A percentile compares a stretch with the other conserved stretches of the same genome.
Conservation (phyloP, 2,329 filamentous ascomycete genomes). For the Exophiala viscosa region DNA sequence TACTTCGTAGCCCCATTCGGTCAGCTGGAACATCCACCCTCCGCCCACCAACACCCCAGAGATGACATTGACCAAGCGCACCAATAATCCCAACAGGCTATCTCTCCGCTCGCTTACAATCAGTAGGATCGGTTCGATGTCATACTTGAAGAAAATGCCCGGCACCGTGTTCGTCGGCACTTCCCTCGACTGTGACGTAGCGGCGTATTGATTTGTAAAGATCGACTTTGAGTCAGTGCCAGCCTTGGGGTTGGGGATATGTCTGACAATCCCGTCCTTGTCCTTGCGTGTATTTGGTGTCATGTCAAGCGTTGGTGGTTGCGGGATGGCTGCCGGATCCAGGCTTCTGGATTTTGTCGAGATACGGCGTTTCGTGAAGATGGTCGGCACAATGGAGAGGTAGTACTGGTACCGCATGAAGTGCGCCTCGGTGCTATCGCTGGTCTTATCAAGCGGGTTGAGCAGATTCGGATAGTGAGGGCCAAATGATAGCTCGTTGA, state of each 20-base stretch:
- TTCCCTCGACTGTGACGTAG: constrained; percentile 76
- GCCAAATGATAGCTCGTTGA: constrained; percentile 94
- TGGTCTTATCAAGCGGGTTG: constrained; percentile 91
- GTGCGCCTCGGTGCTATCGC: constrained; percentile 68
- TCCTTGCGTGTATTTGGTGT: constrained; percentile 32
- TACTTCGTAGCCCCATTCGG: constrained; percentile 64
- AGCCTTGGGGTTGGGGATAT: constrained; percentile 20
- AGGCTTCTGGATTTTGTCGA: constrained; percentile 33
- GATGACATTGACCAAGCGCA: constrained; percentile 86
- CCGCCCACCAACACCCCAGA: constrained; percentile 88
- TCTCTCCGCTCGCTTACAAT: constrained; percentile 78
- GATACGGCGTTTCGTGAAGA: constrained; percentile 65
- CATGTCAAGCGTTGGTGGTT: constrained; percentile 34
- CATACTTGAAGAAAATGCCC: constrained; percentile 97
- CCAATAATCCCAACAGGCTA: constrained; percentile 67
- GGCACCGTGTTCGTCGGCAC: constrained; percentile 71
- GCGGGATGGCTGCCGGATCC: constrained; percentile 40
- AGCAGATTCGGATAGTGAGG: constrained; percentile 91
- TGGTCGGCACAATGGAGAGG: constrained; percentile 87
- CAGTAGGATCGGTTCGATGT: constrained; percentile 92
- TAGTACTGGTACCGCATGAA: constrained; percentile 99
- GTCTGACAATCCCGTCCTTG: constrained; percentile 29
- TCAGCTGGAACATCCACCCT: constrained; percentile 86
- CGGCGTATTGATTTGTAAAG: constrained; percentile 95
- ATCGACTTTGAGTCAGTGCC: constrained; percentile 56